Percentiles rank a stretch among this genome's conserved stretches.
phyloP scores from a whole-genome alignment of 208 protist species.

The Wallacemonas sp. region DNA sequence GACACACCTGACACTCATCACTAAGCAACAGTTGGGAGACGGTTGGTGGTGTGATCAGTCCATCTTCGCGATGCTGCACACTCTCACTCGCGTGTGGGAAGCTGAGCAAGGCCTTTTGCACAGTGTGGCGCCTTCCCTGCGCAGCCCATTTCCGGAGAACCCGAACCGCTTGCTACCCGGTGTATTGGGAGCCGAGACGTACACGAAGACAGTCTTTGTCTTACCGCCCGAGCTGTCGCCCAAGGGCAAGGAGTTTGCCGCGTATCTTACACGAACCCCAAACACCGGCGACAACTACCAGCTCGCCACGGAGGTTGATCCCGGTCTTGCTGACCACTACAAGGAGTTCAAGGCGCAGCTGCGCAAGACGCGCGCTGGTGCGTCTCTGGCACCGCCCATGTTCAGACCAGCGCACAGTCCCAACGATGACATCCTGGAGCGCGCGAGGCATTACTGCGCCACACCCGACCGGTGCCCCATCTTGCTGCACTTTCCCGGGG shows the following conservation, averaged over 20 bases:
- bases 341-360: neutral
- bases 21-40: neutral
- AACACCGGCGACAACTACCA: neutral
- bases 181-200: slow-evolving; percentile 20
- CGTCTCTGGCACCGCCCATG: neutral
- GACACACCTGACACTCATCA: neutral
- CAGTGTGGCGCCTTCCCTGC: neutral
- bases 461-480: neutral
- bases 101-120: slow-evolving; percentile 22
- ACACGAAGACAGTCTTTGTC: neutral
- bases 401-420: neutral
- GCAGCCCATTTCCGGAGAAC: neutral
- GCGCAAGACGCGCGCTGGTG: neutral
- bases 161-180: slow-evolving; percentile 20
- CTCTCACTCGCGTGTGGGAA: slow-evolving; percentile 26
- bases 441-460: neutral
- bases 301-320: neutral
- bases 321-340: neutral
- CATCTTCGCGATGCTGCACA: slow-evolving; percentile 17
- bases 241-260: neutral
- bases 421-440: neutral
- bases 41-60: slow-evolving; percentile 37
- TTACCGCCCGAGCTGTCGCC: neutral
- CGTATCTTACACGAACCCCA: neutral
- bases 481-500: slow-evolving; percentile 4